Percentiles rank a stretch among this genome's conserved stretches.
These are phyloP conservation scores for Artemisia argyi DNA, from an alignment of 129 eudicot species.

Conservation along the genomic window DNA sequence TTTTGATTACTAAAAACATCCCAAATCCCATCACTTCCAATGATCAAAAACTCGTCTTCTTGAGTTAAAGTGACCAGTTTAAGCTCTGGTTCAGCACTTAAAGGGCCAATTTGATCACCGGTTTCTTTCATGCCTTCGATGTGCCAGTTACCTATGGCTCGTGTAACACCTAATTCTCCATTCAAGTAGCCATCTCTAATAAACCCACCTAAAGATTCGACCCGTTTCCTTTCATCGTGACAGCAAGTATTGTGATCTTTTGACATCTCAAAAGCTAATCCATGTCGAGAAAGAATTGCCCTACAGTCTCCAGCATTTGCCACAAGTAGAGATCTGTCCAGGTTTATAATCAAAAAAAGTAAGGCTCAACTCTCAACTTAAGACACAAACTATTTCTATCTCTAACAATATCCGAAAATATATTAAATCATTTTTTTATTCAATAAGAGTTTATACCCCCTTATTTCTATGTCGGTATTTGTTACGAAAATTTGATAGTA, in stretches of 20 bases:
- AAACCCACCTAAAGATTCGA: slow-evolving; percentile 68
- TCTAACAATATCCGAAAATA: neutral
- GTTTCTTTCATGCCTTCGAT: slow-evolving; percentile 68
- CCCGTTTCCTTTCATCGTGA: slow-evolving; percentile 44
- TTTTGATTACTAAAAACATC: slow-evolving; percentile 76
- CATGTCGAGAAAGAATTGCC: slow-evolving; percentile 68
- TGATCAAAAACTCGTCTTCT: slow-evolving; percentile 76
- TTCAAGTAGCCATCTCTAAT: slow-evolving; percentile 76
- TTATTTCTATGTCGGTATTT: neutral
- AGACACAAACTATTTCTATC: neutral
- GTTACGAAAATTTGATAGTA: neutral
- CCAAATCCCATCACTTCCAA: slow-evolving; percentile 87
- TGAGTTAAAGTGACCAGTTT: slow-evolving; percentile 57
- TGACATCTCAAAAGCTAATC: slow-evolving; percentile 79
- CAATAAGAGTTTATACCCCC: neutral
- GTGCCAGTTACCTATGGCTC: slow-evolving; percentile 89
- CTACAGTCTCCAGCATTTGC: slow-evolving; percentile 96
- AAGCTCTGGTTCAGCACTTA: slow-evolving; percentile 83
- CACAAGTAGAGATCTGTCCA: slow-evolving; percentile 72
- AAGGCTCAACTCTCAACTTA: slow-evolving; percentile 1
- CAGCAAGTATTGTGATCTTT: slow-evolving; percentile 77
- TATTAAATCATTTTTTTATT: neutral
- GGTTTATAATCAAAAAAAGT: neutral
- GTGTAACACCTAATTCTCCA: slow-evolving; percentile 69
- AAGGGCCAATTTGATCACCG: slow-evolving; percentile 46